Evolutionary conservation across 495 filamentous ascomycete species (phyloP).

Genomic region (Aspergillus heteromorphus): DNA sequence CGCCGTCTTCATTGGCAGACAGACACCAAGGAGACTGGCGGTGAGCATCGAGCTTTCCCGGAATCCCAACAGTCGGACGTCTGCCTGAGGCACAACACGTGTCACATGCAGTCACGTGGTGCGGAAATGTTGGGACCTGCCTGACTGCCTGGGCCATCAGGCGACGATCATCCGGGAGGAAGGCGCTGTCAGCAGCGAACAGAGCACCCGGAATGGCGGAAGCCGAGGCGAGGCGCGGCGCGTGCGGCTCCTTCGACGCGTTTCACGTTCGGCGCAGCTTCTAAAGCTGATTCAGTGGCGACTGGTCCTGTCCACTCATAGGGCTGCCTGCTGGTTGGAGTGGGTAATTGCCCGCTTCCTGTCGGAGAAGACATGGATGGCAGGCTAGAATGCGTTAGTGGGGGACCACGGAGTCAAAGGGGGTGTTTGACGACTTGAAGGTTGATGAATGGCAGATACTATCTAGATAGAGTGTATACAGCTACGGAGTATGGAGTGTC

Average conservation of each 20-base stretch:
- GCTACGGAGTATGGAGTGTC: no score
- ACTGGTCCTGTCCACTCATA: neutral
- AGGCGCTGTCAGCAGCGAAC: neutral
- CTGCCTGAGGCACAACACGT: neutral
- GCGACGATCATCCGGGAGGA: neutral
- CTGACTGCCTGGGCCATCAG: slow-evolving; percentile 1
- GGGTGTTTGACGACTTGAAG: no score
- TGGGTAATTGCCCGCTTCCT: neutral
- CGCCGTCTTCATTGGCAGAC: neutral
- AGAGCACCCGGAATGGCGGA: neutral
- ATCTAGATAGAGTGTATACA: no score
- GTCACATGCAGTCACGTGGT: neutral
- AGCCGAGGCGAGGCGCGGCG: neutral
- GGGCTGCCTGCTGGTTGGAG: neutral
- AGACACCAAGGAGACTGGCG: neutral
- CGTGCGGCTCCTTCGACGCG: neutral
- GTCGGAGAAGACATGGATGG: neutral
- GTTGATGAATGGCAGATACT: no score
- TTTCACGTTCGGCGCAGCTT: neutral
- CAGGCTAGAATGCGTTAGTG: neutral
- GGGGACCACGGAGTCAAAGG: no score
- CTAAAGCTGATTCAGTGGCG: neutral
- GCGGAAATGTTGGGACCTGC: neutral
- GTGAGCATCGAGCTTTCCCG: no score
- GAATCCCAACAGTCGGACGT: neutral